Base-by-base conservation (phyloP, 1,139 yeast genomes). In the Suhomyces bolitotheri region DNA sequence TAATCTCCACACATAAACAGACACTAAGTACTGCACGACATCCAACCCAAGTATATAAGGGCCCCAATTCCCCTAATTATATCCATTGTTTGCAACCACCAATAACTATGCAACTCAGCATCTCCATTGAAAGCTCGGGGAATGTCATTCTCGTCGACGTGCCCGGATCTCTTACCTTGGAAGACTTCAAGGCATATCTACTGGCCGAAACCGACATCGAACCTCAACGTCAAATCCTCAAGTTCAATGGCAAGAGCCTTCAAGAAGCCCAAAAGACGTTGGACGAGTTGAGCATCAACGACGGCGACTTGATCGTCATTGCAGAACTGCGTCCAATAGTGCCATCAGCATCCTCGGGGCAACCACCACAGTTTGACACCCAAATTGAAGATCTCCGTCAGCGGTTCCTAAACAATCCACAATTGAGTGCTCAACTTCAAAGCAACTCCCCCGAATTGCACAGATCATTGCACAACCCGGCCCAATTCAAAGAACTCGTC, bases 151-250 rank as follows among this genome's bases (percentile, higher is more conserved):
- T 75, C 2, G 71, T 79, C 1, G 89, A 82, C 36, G 71, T 82
- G 3, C 78, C 89, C 2, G 76, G 66, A 1, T 82, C 82, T 13
- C 74, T 89, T 66, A 55, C 78, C 0, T 56, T 88, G 7, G 71
- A 59, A 10, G 96, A 89, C 55, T 74, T 90, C 49, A 72, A 78
- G 42, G 95, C 95, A 0, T 81, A 84, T 46, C 57, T 90, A 5
- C 88, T 82, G 46, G 81, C 88, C 2, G 96, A 89, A 51, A 75
- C 88, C 14, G 73, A 67, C 16, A 71, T 82, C 23, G 66, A 67
- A 5, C 66, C 77, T 3, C 44, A 47, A 0, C 50, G 62, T 15
- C 86, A 82, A 52, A 58, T 70, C 10, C 50, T 85, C 33, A 56
- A 66, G 20, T 67, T 65, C 47, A 69, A 81, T 44, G 75, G 76